These are phyloP conservation scores for Geotrichum reessii DNA, from an alignment of 1,139 yeast genomes.

Conservation along the genomic window DNA sequence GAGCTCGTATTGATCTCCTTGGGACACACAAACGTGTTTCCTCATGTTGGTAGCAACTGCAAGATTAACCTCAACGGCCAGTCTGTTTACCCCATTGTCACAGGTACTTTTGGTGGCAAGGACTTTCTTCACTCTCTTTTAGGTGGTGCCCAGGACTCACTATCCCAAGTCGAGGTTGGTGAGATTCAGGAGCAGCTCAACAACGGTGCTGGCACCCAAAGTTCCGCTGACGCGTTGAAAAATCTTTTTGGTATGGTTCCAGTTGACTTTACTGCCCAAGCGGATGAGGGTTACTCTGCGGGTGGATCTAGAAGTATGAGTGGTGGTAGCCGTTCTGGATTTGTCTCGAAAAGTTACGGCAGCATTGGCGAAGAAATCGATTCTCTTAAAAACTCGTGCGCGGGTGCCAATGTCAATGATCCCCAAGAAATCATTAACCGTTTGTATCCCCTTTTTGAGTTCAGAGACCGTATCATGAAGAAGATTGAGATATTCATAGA, in stretches of 20 bases:
- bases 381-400: conserved; percentile 2
- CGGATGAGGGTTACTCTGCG: neutral
- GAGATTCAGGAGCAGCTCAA: conserved; percentile 21
- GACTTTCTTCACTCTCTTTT: conserved; percentile 29
- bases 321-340: neutral
- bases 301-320: conserved; percentile 10
- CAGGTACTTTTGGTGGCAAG: conserved; percentile 30
- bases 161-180: conserved; percentile 24
- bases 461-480: conserved; percentile 26
- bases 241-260: conserved; percentile 17
- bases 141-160: conserved; percentile 29
- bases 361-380: conserved; percentile 15
- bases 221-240: conserved; percentile 15
- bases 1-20: conserved; percentile 26
- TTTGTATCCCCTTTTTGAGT: conserved; percentile 25
- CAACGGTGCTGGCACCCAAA: conserved; percentile 8
- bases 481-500: conserved; percentile 22
- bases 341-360: neutral
- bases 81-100: conserved; percentile 27
- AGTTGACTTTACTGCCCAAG: conserved; percentile 11
- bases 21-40: conserved; percentile 27
- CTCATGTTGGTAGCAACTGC: conserved; percentile 28
- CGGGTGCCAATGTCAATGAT: conserved; percentile 15
- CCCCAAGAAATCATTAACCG: conserved; percentile 18
- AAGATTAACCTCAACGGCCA: conserved; percentile 24